A percentile compares a stretch with the other conserved stretches of the same genome.
These are phyloP conservation scores for Penicillium sp. DNA, from an alignment of 2,329 filamentous ascomycete genomes.

Conservation along the genomic window DNA sequence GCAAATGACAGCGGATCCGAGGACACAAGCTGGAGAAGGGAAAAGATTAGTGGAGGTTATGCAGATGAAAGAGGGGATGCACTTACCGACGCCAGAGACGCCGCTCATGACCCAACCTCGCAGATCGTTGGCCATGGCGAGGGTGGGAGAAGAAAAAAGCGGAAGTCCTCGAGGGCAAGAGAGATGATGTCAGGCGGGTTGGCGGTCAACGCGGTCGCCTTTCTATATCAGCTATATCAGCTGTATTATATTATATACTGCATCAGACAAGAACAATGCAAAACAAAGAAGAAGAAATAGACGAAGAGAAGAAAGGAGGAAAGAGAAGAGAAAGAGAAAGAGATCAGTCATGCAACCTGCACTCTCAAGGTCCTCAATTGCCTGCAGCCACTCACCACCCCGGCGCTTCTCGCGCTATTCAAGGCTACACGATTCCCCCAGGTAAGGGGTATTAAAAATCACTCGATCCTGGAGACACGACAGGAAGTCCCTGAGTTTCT, in stretches of 20 bases:
- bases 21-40: conserved; percentile 54
- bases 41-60: not conserved
- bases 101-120: conserved; percentile 91
- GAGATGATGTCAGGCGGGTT: conserved; percentile 30
- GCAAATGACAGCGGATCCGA: conserved; percentile 84
- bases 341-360: not conserved
- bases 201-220: conserved; percentile 25
- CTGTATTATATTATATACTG: too few relatives aligned
- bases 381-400: not conserved
- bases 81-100: conserved; percentile 75
- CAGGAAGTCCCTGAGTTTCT: not conserved
- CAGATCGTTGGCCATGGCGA: conserved; percentile 72
- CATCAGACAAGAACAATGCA: not conserved
- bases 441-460: too few relatives aligned
- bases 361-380: conserved; percentile 3
- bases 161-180: conserved; percentile 10
- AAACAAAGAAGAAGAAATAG: not conserved
- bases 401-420: not conserved
- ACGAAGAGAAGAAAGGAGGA: not conserved
- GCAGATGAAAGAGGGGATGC: not conserved
- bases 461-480: too few relatives aligned
- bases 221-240: too few relatives aligned
- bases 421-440: too few relatives aligned
- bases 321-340: not conserved
- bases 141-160: conserved; percentile 3